Evolutionary conservation across 495 filamentous ascomycete species (phyloP).

Genomic region (Lichenothelia convexa): DNA sequence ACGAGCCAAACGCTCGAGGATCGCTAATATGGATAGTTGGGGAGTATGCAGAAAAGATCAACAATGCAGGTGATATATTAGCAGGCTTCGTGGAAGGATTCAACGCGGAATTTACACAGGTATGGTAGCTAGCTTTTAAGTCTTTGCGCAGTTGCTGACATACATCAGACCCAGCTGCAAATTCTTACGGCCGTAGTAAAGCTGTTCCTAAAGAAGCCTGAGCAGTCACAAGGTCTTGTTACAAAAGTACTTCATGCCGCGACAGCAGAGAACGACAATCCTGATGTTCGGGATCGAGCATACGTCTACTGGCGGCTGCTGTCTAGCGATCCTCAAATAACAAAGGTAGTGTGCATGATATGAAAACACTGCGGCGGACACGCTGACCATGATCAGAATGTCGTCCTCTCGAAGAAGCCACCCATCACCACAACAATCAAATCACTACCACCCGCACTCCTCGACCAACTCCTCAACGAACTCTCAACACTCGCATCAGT

Average conservation of each 20-base stretch:
- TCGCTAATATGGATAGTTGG: constrained; percentile 97
- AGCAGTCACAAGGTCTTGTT: constrained; percentile 70
- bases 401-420: constrained; percentile 86
- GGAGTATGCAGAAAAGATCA: constrained; percentile 97
- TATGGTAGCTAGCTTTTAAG: constrained; percentile 14
- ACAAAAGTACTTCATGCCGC: constrained; percentile 85
- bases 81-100: constrained; percentile 77
- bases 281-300: constrained; percentile 87
- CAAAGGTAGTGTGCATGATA: constrained; percentile 39
- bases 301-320: constrained; percentile 97
- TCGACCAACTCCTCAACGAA: constrained; percentile 73
- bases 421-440: constrained; percentile 86
- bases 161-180: constrained; percentile 64
- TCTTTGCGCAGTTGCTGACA: constrained; percentile 9
- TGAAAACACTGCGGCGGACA: too few species aligned
- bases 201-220: constrained; percentile 88
- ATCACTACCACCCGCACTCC: constrained; percentile 60
- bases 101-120: constrained; percentile 79
- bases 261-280: constrained; percentile 89
- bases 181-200: constrained; percentile 94
- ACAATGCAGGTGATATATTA: constrained; percentile 82
- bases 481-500: constrained; percentile 94
- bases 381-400: constrained; percentile 32
- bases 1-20: constrained; percentile 81
- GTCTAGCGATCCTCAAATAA: constrained; percentile 78